Conservation (phyloP, 1,284 basidiomycete genomes). For the Lignosus rhinocerotis region DNA sequence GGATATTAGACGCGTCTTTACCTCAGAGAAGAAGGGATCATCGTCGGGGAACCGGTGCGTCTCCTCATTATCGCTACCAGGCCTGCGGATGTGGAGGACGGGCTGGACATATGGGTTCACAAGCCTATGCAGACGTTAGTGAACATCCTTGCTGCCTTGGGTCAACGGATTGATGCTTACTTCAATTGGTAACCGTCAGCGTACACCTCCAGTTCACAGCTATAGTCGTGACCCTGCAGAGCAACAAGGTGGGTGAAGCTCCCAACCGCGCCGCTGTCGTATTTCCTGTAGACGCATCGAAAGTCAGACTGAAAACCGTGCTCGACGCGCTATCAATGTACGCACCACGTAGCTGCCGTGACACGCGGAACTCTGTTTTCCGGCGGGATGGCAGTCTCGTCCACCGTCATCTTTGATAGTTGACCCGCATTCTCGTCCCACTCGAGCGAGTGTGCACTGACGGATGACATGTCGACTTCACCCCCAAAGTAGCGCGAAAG, state of each 20-base stretch:
- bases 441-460: slow-evolving; percentile 86
- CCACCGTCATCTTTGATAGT: slow-evolving; percentile 79
- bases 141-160: slow-evolving; percentile 17
- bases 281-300: slow-evolving; percentile 64
- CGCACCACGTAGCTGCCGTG: slow-evolving; percentile 75
- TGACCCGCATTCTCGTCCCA: slow-evolving; percentile 90
- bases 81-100: slow-evolving; percentile 80
- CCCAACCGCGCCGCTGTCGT: slow-evolving; percentile 89
- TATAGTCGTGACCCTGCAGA: slow-evolving; percentile 89
- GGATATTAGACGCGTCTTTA: neutral
- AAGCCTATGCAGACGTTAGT: slow-evolving; percentile 49
- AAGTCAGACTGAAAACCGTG: neutral
- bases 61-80: slow-evolving; percentile 85
- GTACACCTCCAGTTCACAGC: slow-evolving; percentile 90
- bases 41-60: slow-evolving; percentile 78
- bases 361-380: slow-evolving; percentile 83
- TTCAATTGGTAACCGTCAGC: slow-evolving; percentile 86
- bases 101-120: slow-evolving; percentile 89
- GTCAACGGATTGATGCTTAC: slow-evolving; percentile 38
- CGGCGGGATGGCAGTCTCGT: slow-evolving; percentile 76
- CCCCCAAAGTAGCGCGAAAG: slow-evolving; percentile 97
- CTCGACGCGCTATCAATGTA: neutral
- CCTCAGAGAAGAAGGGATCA: slow-evolving; percentile 90
- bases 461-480: slow-evolving; percentile 87
- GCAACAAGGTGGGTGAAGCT: slow-evolving; percentile 87